Evolutionary conservation across 345 rosid species (phyloP), one percentile per base, ranked within the genome.

Genomic region (Carallia pectinifolia): DNA sequence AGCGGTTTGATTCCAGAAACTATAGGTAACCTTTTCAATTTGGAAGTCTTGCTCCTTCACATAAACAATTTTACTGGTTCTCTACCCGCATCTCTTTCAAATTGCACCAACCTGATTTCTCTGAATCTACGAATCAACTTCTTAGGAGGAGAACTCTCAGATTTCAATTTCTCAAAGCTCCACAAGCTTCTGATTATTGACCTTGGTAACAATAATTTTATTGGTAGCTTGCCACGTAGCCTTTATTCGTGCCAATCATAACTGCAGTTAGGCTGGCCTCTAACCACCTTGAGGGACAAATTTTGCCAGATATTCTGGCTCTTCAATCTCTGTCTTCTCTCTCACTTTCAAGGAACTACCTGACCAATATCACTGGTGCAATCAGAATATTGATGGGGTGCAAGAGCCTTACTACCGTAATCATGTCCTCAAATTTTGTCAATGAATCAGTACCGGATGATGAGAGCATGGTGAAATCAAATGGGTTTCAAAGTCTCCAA

Each of bases 11-110:
- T 72, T 4, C 65, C 70, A 3, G 19, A 3, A 7, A 65, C 58
- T 47, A 72, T 72, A 47, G 76, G 76, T 9, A 65, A 58, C 37
- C 76, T 72, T 36, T 33, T 52, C 61, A 48, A 48, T 2, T 60
- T 72, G 23, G 23, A 23, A 60, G 34, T 59, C 7, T 9, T 58
- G 30, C 31, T 65, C 2, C 71, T 72, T 50, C 66, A 65, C 15
- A 15, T 58, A 17, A 72, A 72, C 65, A 10, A 23, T 5, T n/a
- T 65, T 2, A 5, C 55, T 44, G 64, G 69, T 44, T 38, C 50
- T 48, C 29, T 72, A 23, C 75, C 75, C 1, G n/a, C 65, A 48
- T 58, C 76, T 36, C 40, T 72, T 34, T 17, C 23, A 17, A 65
- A 65, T 29, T 72, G 70, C 52, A 72, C 48, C 36, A 72, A 65